These are phyloP conservation scores for Bisporella sp. DNA, from an alignment of 2,329 filamentous ascomycete species.

Conservation along the genomic window DNA sequence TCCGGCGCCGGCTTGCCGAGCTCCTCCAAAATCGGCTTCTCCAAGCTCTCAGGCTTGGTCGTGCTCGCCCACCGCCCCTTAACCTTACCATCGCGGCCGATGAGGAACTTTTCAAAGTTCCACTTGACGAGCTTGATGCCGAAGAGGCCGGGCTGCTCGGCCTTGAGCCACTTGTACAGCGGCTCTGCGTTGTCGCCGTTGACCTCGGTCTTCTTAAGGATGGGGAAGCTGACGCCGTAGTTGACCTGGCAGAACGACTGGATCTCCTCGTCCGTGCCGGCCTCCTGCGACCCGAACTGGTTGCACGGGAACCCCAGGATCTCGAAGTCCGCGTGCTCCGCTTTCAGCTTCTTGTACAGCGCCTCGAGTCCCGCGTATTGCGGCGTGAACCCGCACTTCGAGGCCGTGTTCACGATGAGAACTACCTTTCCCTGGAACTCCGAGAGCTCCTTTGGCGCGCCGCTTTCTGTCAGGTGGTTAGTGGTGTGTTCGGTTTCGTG, in stretches of 20 bases:
- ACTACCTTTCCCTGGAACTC: constrained; percentile 86
- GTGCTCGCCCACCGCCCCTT: constrained; percentile 81
- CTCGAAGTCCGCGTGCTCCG: constrained; percentile 54
- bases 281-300: constrained; percentile 90
- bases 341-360: constrained; percentile 60
- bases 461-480: constrained; percentile 48
- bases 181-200: constrained; percentile 80
- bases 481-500: background rate
- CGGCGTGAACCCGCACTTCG: constrained; percentile 97
- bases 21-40: constrained; percentile 69
- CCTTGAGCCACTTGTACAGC: constrained; percentile 70
- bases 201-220: constrained; percentile 86
- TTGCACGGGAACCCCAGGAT: constrained; percentile 98
- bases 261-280: constrained; percentile 67
- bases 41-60: constrained; percentile 76
- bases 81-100: constrained; percentile 80
- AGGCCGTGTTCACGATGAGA: constrained; percentile 94
- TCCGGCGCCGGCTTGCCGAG: constrained; percentile 9
- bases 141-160: constrained; percentile 71
- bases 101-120: constrained; percentile 99
- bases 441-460: constrained; percentile 60
- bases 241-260: constrained; percentile 85
- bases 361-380: constrained; percentile 89
- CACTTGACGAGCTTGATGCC: constrained; percentile 92
- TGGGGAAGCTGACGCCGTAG: constrained; percentile 88